Percentiles rank a stretch among this genome's conserved stretches.
These are phyloP conservation scores for Cladosporium colombiae DNA, from an alignment of 2,329 filamentous ascomycete species.

Conservation along the genomic window DNA sequence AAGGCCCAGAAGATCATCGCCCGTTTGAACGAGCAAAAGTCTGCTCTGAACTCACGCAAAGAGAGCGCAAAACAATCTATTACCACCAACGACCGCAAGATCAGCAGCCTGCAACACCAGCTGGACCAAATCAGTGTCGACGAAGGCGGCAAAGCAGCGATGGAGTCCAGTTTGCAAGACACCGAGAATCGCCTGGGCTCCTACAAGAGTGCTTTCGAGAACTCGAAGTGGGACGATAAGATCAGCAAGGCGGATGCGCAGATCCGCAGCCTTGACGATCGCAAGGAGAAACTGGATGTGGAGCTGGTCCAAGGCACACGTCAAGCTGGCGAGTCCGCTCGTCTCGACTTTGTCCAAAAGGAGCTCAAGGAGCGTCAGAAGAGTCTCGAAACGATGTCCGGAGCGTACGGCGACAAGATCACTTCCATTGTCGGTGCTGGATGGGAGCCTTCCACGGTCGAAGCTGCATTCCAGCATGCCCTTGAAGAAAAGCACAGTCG, in stretches of 20 bases:
- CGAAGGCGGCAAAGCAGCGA: constrained; percentile 76
- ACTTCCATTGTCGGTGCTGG: constrained; percentile 61
- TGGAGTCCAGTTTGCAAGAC: constrained; percentile 73
- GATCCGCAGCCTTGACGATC: constrained; percentile 69
- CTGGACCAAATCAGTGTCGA: constrained; percentile 76
- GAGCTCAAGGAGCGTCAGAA: constrained; percentile 72
- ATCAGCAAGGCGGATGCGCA: constrained; percentile 66
- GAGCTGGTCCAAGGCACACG: constrained; percentile 83
- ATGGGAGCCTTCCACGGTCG: constrained; percentile 72
- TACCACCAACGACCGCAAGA: constrained; percentile 69
- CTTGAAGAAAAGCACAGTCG: constrained; percentile 59
- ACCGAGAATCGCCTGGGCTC: constrained; percentile 63
- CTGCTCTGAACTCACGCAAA: constrained; percentile 72
- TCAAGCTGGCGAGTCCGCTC: constrained; percentile 77
- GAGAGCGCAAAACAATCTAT: constrained; percentile 73
- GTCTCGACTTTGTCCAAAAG: constrained; percentile 79
- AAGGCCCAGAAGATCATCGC: constrained; percentile 72
- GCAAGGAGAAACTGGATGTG: constrained; percentile 69
- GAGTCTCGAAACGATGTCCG: constrained; percentile 74
- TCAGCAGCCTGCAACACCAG: constrained; percentile 64
- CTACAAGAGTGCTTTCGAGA: constrained; percentile 63
- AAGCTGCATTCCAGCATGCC: constrained; percentile 67
- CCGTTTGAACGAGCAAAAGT: constrained; percentile 72
- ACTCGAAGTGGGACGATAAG: constrained; percentile 68
- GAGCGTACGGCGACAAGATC: constrained; percentile 72